Evolutionary conservation across 257 asterid genomes (phyloP).

Genomic region (Penstemon newberryi): DNA sequence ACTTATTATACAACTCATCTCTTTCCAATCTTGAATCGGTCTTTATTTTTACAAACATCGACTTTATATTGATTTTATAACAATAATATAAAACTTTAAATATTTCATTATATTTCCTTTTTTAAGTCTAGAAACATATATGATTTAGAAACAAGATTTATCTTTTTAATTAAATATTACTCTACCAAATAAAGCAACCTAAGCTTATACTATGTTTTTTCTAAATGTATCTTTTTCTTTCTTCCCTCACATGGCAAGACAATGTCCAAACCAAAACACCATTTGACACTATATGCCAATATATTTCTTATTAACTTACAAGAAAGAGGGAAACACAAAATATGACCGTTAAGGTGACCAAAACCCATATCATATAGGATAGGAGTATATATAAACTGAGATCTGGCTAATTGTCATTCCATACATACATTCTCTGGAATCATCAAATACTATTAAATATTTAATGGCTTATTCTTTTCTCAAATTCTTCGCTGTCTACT

Average conservation of each 20-base stretch:
- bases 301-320: background rate
- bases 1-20: too few relatives aligned
- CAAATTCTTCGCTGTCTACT: slow-evolving; percentile 21
- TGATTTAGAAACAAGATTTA: too few relatives aligned
- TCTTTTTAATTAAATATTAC: too few relatives aligned
- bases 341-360: slow-evolving; percentile 15
- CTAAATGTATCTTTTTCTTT: background rate
- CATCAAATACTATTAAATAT: background rate
- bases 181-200: too few relatives aligned
- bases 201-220: too few relatives aligned
- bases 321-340: slow-evolving; percentile 5
- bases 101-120: too few relatives aligned
- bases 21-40: too few relatives aligned
- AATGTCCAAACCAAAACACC: background rate
- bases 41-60: too few relatives aligned
- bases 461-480: slow-evolving; percentile 30
- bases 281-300: background rate
- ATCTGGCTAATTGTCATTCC: slow-evolving; percentile 6
- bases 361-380: background rate
- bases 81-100: too few relatives aligned
- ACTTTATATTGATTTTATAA: too few relatives aligned
- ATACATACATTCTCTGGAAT: background rate
- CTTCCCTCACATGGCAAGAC: slow-evolving; percentile 11
- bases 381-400: background rate
- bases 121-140: too few relatives aligned